Evolutionary conservation across 1,139 yeast species (phyloP).

Genomic region (Kurtzmaniella quercitrusa): DNA sequence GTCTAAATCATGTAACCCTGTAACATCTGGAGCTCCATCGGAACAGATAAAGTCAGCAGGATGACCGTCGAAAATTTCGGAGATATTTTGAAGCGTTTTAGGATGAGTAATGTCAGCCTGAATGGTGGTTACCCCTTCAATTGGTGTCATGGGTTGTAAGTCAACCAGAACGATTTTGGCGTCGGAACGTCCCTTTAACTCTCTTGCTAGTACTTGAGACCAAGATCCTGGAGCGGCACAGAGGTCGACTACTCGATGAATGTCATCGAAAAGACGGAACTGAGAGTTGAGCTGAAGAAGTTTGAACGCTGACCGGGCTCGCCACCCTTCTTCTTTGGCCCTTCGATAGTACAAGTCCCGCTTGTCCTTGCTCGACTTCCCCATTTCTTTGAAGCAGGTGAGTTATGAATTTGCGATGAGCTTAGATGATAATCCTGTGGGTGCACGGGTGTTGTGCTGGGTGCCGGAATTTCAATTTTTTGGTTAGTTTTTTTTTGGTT

Average conservation of each 20-base stretch:
- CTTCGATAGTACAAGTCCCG: slow-evolving; percentile 85
- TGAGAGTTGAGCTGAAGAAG: slow-evolving; percentile 85
- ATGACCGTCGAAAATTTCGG: slow-evolving; percentile 82
- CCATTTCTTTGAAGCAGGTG: slow-evolving; percentile 54
- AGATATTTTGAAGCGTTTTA: slow-evolving; percentile 67
- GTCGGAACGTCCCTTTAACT: slow-evolving; percentile 46
- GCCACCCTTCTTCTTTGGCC: slow-evolving; percentile 97
- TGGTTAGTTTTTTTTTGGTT: too few relatives aligned
- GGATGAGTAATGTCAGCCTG: slow-evolving; percentile 99
- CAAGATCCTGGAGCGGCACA: slow-evolving; percentile 99
- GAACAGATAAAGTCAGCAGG: slow-evolving; percentile 94
- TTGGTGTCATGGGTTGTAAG: slow-evolving; percentile 95
- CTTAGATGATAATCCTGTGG: too few relatives aligned
- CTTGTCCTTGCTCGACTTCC: slow-evolving; percentile 92
- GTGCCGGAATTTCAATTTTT: background rate
- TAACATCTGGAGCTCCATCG: slow-evolving; percentile 98
- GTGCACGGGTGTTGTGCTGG: background rate
- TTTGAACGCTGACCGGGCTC: slow-evolving; percentile 95
- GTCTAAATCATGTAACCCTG: slow-evolving; percentile 93
- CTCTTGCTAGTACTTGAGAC: slow-evolving; percentile 90
- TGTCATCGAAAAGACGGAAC: slow-evolving; percentile 72
- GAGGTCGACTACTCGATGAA: slow-evolving; percentile 83
- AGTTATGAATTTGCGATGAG: background rate
- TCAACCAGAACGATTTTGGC: slow-evolving; percentile 91
- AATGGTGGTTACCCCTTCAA: slow-evolving; percentile 77